Percentiles rank a stretch among this genome's conserved stretches.
Conservation (phyloP, 371 early-diverging fungal genomes). For the Nematocida parisii region DNA sequence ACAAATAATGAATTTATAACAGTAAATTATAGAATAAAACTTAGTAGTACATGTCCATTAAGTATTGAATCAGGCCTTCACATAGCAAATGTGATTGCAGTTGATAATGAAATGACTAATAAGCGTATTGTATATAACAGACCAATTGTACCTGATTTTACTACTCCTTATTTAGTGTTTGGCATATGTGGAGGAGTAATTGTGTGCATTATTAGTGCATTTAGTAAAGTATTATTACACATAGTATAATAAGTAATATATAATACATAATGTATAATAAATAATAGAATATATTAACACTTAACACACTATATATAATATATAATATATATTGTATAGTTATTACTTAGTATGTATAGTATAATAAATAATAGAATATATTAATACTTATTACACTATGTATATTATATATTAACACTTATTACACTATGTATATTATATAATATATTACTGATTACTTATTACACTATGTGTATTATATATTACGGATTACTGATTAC, state of each 20-base stretch:
- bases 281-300: no score
- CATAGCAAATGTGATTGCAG: neutral
- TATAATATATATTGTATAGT: no score
- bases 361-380: no score
- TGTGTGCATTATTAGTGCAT: slow-evolving; percentile 29
- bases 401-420: no score
- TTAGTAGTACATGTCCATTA: slow-evolving; percentile 7
- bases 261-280: no score
- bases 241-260: slow-evolving; percentile 14
- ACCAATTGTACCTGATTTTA: slow-evolving; percentile 51
- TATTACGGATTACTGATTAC: no score
- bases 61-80: slow-evolving; percentile 29
- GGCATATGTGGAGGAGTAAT: slow-evolving; percentile 42
- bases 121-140: slow-evolving; percentile 3
- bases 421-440: no score
- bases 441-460: no score
- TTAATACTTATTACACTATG: no score
- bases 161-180: slow-evolving; percentile 53
- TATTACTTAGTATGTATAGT: no score
- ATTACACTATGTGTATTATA: no score
- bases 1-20: neutral
- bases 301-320: no score
- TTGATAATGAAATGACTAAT: neutral
- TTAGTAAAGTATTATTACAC: slow-evolving; percentile 33
- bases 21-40: slow-evolving; percentile 20